Evolutionary conservation across 345 rosid species (phyloP).

Genomic region (Populus deltoides): DNA sequence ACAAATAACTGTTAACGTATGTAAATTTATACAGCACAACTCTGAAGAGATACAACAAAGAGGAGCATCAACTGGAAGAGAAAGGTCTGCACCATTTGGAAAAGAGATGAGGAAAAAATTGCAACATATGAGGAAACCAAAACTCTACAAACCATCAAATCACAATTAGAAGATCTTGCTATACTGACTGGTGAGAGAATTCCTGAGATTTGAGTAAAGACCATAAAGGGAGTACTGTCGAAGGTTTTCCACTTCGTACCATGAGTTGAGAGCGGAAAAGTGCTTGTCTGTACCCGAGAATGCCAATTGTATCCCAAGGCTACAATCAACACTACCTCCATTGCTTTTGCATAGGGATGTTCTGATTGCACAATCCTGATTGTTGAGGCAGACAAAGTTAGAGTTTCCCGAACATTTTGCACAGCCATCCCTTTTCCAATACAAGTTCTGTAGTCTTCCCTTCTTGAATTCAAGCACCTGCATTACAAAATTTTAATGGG

Average conservation of each 20-base stretch:
- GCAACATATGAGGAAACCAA: conserved; percentile 6
- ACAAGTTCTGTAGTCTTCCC: conserved; percentile 88
- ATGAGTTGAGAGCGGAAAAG: conserved; percentile 70
- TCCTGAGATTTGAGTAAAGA: conserved; percentile 74
- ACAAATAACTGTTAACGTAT: neutral
- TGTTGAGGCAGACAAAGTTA: conserved; percentile 72
- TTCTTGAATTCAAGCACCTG: conserved; percentile 91
- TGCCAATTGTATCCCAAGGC: conserved; percentile 89
- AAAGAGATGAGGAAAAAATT: neutral
- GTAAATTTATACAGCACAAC: conserved; percentile 7
- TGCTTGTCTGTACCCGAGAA: conserved; percentile 99
- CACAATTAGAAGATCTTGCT: conserved; percentile 49
- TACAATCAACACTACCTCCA: conserved; percentile 84
- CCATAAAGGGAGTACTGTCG: conserved; percentile 88
- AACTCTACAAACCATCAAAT: neutral
- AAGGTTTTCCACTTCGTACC: conserved; percentile 93
- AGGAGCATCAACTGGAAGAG: neutral
- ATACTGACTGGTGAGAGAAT: conserved; percentile 68
- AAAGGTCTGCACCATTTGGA: neutral
- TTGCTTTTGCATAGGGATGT: conserved; percentile 57
- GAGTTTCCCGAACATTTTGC: conserved; percentile 62
- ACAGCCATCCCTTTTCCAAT: conserved; percentile 96
- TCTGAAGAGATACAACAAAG: neutral
- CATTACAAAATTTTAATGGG: conserved; percentile 2
- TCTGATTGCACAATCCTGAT: conserved; percentile 77